These are phyloP conservation scores for Candida ipomoeae DNA, from an alignment of 805 yeast species.

Conservation along the genomic window DNA sequence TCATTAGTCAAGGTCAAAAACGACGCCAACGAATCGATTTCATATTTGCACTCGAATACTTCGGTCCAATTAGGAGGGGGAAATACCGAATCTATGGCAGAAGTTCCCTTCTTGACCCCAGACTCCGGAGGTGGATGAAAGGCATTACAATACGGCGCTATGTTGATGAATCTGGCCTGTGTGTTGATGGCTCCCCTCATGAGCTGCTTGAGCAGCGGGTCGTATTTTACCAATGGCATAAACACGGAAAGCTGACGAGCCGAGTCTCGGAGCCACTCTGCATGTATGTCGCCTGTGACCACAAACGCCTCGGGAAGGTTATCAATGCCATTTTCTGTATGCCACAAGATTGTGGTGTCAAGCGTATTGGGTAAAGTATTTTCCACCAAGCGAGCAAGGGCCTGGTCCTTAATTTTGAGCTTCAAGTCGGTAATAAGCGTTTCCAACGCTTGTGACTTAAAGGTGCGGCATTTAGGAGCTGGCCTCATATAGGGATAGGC, in stretches of 20 bases:
- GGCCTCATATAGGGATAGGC: slow-evolving; percentile 76
- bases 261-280: slow-evolving; percentile 89
- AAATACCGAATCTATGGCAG: slow-evolving; percentile 58
- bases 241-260: slow-evolving; percentile 79
- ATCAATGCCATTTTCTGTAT: slow-evolving; percentile 21
- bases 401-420: slow-evolving; percentile 50
- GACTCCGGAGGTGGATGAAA: slow-evolving; percentile 76
- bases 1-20: slow-evolving; percentile 73
- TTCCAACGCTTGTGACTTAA: slow-evolving; percentile 60
- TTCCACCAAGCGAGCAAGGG: slow-evolving; percentile 70
- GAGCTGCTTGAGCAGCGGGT: slow-evolving; percentile 45
- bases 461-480: slow-evolving; percentile 65
- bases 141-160: slow-evolving; percentile 84
- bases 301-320: slow-evolving; percentile 58
- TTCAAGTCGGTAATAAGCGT: slow-evolving; percentile 50
- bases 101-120: slow-evolving; percentile 43
- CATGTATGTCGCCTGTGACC: slow-evolving; percentile 90
- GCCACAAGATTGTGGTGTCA: slow-evolving; percentile 84
- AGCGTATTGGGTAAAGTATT: slow-evolving; percentile 83
- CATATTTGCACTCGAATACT: slow-evolving; percentile 89
- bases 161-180: slow-evolving; percentile 60
- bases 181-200: slow-evolving; percentile 77
- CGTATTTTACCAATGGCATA: slow-evolving; percentile 54
- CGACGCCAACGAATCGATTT: slow-evolving; percentile 79
- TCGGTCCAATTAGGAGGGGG: slow-evolving; percentile 68